Conservation (phyloP, 1,284 basidiomycete genomes). For the Porodaedalea pini region DNA sequence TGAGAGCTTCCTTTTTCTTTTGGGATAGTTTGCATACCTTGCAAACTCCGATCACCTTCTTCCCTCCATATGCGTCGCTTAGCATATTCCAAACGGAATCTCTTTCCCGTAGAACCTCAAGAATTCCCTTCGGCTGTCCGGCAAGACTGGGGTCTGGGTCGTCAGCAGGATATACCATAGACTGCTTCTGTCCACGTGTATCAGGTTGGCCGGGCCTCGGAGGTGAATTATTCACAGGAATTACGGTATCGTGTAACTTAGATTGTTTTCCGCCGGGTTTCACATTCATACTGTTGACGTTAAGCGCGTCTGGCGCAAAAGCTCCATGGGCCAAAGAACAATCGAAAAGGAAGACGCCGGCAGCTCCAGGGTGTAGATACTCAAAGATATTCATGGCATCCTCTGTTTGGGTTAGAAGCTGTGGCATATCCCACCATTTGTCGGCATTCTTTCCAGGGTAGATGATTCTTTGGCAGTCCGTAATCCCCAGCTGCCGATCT, state of each 20-base stretch:
- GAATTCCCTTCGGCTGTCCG: slow-evolving; percentile 26
- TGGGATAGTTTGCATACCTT: slow-evolving; percentile 20
- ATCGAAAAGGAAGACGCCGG: slow-evolving; percentile 24
- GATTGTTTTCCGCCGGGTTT: slow-evolving; percentile 25
- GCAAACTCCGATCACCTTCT: slow-evolving; percentile 20
- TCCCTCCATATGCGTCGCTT: slow-evolving; percentile 8
- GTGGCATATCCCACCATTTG: slow-evolving; percentile 22
- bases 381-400: slow-evolving; percentile 21
- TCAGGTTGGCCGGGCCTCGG: slow-evolving; percentile 10
- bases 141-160: slow-evolving; percentile 19
- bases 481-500: slow-evolving; percentile 16
- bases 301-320: slow-evolving; percentile 24
- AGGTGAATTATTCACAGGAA: slow-evolving; percentile 22
- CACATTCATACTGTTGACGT: slow-evolving; percentile 26
- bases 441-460: slow-evolving; percentile 24
- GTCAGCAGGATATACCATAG: slow-evolving; percentile 18
- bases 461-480: slow-evolving; percentile 21
- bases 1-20: slow-evolving; percentile 20
- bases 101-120: slow-evolving; percentile 21
- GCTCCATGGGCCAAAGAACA: slow-evolving; percentile 25
- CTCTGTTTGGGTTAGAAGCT: slow-evolving; percentile 18
- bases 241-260: slow-evolving; percentile 20
- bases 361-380: slow-evolving; percentile 14
- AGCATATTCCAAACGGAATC: slow-evolving; percentile 16
- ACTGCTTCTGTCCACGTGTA: slow-evolving; percentile 16